phyloP scores from a whole-genome alignment of 2,329 filamentous ascomycete genomes.

The Tolypocladium inflatum region DNA sequence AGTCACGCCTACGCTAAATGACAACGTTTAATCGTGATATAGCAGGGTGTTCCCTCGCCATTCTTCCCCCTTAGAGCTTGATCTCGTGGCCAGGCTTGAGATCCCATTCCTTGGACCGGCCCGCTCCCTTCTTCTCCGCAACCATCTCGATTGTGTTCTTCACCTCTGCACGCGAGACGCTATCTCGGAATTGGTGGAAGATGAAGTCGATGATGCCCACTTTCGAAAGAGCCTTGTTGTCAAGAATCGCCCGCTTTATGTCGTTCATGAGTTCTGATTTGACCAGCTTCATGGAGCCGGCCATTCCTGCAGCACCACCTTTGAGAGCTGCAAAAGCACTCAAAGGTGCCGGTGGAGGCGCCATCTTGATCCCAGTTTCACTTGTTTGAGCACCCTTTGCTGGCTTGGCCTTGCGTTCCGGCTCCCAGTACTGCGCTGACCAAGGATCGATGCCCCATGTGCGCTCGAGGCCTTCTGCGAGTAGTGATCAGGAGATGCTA shows the following conservation, averaged over 20 bases:
- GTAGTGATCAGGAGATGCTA: neutral
- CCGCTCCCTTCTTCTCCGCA: slow-evolving; percentile 28
- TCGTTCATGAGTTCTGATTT: slow-evolving; percentile 29
- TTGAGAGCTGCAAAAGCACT: slow-evolving; percentile 28
- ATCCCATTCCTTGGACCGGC: slow-evolving; percentile 27
- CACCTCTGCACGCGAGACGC: slow-evolving; percentile 27
- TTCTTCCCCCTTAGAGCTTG: slow-evolving; percentile 9
- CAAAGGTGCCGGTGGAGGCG: slow-evolving; percentile 20
- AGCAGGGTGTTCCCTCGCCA: neutral
- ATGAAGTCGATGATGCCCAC: slow-evolving; percentile 30
- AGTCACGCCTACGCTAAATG: neutral
- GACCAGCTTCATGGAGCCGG: slow-evolving; percentile 19
- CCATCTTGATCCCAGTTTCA: slow-evolving; percentile 16
- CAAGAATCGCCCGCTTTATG: slow-evolving; percentile 30
- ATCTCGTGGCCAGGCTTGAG: slow-evolving; percentile 30
- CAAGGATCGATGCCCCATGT: slow-evolving; percentile 69
- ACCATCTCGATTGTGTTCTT: slow-evolving; percentile 31
- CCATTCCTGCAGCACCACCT: slow-evolving; percentile 5
- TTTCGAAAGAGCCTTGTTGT: slow-evolving; percentile 29
- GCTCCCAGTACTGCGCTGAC: slow-evolving; percentile 69
- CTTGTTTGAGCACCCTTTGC: slow-evolving; percentile 6
- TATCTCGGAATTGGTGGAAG: slow-evolving; percentile 26
- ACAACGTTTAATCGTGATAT: neutral
- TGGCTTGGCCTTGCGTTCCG: slow-evolving; percentile 23
- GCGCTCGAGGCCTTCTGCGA: slow-evolving; percentile 36